Base-by-base conservation (phyloP, 2,329 filamentous ascomycete species). In the Chrysoporthe deuterocubensis region DNA sequence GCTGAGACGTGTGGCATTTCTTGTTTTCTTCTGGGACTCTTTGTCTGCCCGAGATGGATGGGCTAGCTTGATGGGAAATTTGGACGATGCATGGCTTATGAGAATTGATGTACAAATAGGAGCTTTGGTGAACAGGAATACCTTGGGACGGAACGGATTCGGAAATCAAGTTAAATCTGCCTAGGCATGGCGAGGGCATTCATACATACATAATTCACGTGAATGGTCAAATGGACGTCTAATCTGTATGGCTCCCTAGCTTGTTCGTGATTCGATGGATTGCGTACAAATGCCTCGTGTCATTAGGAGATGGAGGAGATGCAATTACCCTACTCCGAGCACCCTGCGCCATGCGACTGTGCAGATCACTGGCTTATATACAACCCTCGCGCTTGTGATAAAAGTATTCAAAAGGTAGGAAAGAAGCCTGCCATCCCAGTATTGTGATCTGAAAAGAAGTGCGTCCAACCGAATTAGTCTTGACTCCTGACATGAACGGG, bases 121-220 rank as follows among this genome's bases (percentile, higher is more conserved):
- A 43, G 18, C 26, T 32, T 42, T 16, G 34, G 37, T 63, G 46
- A 13, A n/a, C 16, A 32, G 34, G 11, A 46, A 63, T 63, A 63
- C 61, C 61, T 63, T 43, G 61, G 61, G 13, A 37, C 16, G 14
- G 54, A 40, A 40, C 26, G 21, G 48, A 18, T 54, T 56, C 50
- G 18, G 48, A 11, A n/a, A 21, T 32, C 13, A 32, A 37, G 11
- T 3, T 18, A 18, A 32, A 54, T 21, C 50, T 52, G 34, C 34
- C 14, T 43, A 26, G 37, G 34, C 46, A 54, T 54, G 26, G 48
- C 18, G 32, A 26, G 32, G 37, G 16, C 16, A 54, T 37, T 63
- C 50, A 54, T 54, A 32, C 50, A 54, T 54, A 32, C 13, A 52
- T 54, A 34, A 16, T 63, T 42, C 4, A 26, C 11, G 6, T 34